Evolutionary conservation across 1,284 basidiomycete species (phyloP), one percentile per base, ranked within the genome.

Genomic region (Apiotrichum gracile): DNA sequence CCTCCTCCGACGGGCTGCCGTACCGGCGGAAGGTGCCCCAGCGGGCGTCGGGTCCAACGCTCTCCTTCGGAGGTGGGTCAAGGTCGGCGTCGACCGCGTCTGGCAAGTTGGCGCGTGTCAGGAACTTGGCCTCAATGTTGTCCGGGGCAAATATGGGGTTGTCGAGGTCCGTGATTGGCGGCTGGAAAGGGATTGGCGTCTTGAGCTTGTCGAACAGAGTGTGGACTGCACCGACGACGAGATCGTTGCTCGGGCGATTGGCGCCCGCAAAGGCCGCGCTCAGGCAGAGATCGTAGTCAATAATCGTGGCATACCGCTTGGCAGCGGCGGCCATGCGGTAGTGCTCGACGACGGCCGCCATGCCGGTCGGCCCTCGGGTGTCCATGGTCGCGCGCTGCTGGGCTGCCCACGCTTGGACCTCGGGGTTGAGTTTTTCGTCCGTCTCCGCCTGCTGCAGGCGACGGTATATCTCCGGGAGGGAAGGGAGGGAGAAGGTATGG

Each of bases 301-400:
- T 22, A 12, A 38, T 34, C 5, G 44, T 47, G 2, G 51, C 44
- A 14, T 34, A 47, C n/a, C 51, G 51, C 44, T 42, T 50, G 2
- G 43, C 44, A 12, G 5, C 4, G 17, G 4, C 21, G 7, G 48
- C 48, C 6, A 22, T 17, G 46, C 87, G 82, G 53, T 91, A 80
- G 9, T 88, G 86, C 61, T 81, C 74, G 16, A 93, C 77, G 22
- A 89, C 82, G 33, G 93, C 84, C 69, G 86, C 88, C 61, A 92
- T 77, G 65, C 88, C 91, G 2, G 90, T 92, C 8, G 91, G 91
- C 67, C 88, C 90, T 39, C 88, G 82, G 54, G 80, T 62, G 39
- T 82, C 74, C 52, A 94, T 74, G 22, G 77, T 76, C 17, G 77
- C 74, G 48, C 86, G 70, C 4, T 88, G 89, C 49, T 80, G 68